Conservation (phyloP, 2,329 filamentous ascomycete species). For the Huntiella omanensis region DNA sequence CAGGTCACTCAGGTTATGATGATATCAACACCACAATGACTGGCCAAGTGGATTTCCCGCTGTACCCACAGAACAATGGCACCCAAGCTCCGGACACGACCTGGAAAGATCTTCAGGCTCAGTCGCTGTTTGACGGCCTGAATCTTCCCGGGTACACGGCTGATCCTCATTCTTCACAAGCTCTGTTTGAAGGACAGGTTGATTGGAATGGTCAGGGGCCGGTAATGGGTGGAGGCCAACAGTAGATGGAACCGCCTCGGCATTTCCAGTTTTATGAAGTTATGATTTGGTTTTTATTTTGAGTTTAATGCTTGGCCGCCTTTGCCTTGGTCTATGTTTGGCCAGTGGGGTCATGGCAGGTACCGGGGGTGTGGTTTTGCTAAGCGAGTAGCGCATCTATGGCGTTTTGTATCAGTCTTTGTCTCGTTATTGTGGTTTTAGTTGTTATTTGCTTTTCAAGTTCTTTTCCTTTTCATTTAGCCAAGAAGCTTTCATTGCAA, state of each 20-base stretch:
- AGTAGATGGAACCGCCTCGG: background rate
- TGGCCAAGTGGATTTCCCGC: conserved; percentile 37
- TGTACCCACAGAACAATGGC: conserved; percentile 28
- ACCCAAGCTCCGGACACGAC: conserved; percentile 13
- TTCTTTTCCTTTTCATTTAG: background rate
- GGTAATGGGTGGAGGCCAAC: background rate
- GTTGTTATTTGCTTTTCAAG: background rate
- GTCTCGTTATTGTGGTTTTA: no score
- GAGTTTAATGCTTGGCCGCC: no score
- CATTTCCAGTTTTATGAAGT: no score
- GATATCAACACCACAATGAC: conserved; percentile 16
- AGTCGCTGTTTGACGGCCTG: conserved; percentile 30
- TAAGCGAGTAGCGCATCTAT: no score
- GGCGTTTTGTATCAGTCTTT: no score
- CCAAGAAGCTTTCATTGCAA: no score
- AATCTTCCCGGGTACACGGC: conserved; percentile 32
- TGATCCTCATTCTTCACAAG: conserved; percentile 29
- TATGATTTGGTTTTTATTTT: no score
- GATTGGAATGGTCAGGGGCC: conserved; percentile 20
- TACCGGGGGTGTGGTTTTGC: no score
- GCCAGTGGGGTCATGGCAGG: no score
- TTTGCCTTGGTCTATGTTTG: no score
- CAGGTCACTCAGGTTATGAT: conserved; percentile 49
- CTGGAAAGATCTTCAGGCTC: conserved; percentile 19
- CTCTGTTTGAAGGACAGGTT: conserved; percentile 24